Evolutionary conservation across 1,284 basidiomycete genomes (phyloP).

Genomic region (Stereum hirsutum): DNA sequence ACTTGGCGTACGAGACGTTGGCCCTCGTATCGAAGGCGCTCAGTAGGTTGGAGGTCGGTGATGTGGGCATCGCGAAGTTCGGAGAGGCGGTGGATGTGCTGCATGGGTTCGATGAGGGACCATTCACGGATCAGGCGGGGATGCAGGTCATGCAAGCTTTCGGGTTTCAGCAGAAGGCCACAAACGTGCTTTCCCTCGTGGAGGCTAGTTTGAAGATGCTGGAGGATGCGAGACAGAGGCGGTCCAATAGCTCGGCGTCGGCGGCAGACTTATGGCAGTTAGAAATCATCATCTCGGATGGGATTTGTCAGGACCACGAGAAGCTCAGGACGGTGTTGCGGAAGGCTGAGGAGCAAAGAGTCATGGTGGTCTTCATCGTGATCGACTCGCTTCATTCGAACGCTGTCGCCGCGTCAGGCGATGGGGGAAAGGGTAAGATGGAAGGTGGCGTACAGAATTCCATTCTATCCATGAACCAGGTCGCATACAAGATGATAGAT

Average conservation of each 20-base stretch:
- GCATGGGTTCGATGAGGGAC: constrained; percentile 76
- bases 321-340: constrained; percentile 74
- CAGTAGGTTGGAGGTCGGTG: constrained; percentile 89
- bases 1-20: constrained; percentile 92
- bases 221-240: constrained; percentile 63
- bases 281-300: constrained; percentile 97
- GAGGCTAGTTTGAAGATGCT: constrained; percentile 77
- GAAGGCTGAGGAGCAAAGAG: constrained; percentile 82
- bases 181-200: constrained; percentile 84
- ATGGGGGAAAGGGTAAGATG: neutral
- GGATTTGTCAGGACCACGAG: constrained; percentile 95
- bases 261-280: constrained; percentile 93
- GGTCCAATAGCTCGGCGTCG: constrained; percentile 48
- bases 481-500: constrained; percentile 79
- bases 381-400: constrained; percentile 76
- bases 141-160: constrained; percentile 79
- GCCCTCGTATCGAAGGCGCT: constrained; percentile 90
- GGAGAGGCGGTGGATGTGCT: constrained; percentile 84
- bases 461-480: constrained; percentile 91
- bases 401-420: constrained; percentile 15
- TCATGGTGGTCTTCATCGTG: constrained; percentile 97
- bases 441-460: constrained; percentile 44
- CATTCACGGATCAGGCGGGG: constrained; percentile 75
- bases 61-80: constrained; percentile 88
- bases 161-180: constrained; percentile 86